Evolutionary conservation across 352 stramenopile genomes (phyloP).

Genomic region (Phytopythium boreale): DNA sequence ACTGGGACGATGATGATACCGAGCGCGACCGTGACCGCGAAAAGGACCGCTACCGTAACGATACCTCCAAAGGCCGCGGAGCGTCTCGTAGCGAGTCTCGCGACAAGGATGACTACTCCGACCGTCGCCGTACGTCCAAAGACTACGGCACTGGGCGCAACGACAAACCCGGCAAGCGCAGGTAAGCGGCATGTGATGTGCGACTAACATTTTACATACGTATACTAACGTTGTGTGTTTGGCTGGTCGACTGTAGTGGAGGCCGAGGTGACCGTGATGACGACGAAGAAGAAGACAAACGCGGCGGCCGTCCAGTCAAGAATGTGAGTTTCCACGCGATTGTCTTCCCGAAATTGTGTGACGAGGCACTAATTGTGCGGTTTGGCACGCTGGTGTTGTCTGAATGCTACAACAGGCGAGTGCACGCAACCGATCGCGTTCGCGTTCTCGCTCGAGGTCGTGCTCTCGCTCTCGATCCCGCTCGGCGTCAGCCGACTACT

Average conservation of each 20-base stretch:
- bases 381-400: background rate
- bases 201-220: constrained; percentile 2
- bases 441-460: constrained; percentile 45
- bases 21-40: constrained; percentile 29
- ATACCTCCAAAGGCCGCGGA: constrained; percentile 19
- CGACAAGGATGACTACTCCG: constrained; percentile 26
- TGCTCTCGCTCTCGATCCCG: constrained; percentile 40
- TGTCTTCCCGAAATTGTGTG: background rate
- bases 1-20: constrained; percentile 24
- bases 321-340: constrained; percentile 28
- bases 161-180: constrained; percentile 35
- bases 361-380: background rate
- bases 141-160: constrained; percentile 30
- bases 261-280: constrained; percentile 43
- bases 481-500: constrained; percentile 59
- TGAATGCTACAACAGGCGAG: constrained; percentile 13
- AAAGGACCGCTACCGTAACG: constrained; percentile 7
- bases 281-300: constrained; percentile 51
- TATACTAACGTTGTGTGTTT: background rate
- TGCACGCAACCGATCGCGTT: constrained; percentile 40
- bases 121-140: constrained; percentile 35
- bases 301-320: constrained; percentile 21
- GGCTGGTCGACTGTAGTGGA: background rate
- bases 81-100: constrained; percentile 14
- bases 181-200: constrained; percentile 12